These are phyloP conservation scores for Nemania bipapillata DNA, from an alignment of 2,329 filamentous ascomycete species.

Conservation along the genomic window DNA sequence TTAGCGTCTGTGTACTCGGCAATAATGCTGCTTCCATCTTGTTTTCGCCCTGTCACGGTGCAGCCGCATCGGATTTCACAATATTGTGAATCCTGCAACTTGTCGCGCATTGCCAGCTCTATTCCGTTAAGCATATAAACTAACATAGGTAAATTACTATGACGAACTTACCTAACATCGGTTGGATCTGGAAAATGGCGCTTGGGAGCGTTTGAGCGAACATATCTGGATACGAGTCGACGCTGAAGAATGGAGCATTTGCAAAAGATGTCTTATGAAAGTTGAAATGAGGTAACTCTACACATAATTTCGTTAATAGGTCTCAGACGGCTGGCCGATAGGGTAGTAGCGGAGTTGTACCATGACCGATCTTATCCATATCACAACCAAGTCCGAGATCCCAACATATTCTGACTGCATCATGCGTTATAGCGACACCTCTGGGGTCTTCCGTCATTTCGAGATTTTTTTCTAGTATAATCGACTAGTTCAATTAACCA, in stretches of 20 bases:
- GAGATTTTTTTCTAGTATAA: conserved; percentile 43
- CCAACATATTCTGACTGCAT: conserved; percentile 45
- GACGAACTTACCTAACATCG: conserved; percentile 38
- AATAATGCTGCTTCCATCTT: conserved; percentile 25
- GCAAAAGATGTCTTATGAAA: conserved; percentile 41
- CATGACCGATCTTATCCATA: conserved; percentile 42
- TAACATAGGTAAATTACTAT: not conserved
- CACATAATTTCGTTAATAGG: conserved; percentile 1
- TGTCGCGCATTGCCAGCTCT: conserved; percentile 38
- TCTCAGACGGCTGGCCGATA: not conserved
- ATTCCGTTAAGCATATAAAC: conserved; percentile 16
- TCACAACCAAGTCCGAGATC: conserved; percentile 41
- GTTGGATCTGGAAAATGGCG: conserved; percentile 42
- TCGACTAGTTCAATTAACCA: conserved; percentile 34
- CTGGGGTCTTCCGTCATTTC: conserved; percentile 44
- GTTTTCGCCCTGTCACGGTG: conserved; percentile 36
- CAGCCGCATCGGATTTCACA: conserved; percentile 42
- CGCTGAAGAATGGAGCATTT: conserved; percentile 37
- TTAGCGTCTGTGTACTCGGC: no score
- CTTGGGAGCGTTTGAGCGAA: conserved; percentile 41
- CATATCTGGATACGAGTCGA: conserved; percentile 30
- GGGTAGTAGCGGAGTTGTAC: conserved; percentile 29
- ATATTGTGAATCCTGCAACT: conserved; percentile 33
- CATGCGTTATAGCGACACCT: conserved; percentile 43
- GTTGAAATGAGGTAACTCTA: conserved; percentile 35